These are phyloP conservation scores for Zymoseptoria passerinii DNA, from an alignment of 2,329 filamentous ascomycete species.

Conservation along the genomic window DNA sequence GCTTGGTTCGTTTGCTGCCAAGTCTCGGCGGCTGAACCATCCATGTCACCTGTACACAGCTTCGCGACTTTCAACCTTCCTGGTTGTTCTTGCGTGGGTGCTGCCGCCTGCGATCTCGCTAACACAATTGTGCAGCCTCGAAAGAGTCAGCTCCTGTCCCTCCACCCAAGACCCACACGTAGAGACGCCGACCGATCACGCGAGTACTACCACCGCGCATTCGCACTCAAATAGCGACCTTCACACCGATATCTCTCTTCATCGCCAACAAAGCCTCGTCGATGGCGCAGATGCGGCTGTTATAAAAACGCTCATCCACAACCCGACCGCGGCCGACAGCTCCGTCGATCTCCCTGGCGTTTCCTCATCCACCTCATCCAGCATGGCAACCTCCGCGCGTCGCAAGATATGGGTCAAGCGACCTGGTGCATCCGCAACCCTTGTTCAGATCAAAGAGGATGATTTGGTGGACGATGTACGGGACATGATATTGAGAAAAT, in stretches of 20 bases:
- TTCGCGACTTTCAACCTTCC: not conserved
- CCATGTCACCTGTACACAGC: not conserved
- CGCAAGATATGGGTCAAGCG: slow-evolving; percentile 95
- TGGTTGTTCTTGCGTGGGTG: not conserved
- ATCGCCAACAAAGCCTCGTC: slow-evolving; percentile 34
- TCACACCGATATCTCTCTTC: slow-evolving; percentile 14
- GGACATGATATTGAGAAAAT: slow-evolving; percentile 86
- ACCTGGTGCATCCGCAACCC: slow-evolving; percentile 73
- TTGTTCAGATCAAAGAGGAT: slow-evolving; percentile 76
- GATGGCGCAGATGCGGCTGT: slow-evolving; percentile 33
- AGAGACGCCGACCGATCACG: not conserved
- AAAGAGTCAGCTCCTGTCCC: not conserved
- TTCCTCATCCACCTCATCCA: slow-evolving; percentile 13
- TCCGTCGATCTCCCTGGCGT: slow-evolving; percentile 2
- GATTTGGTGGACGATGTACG: slow-evolving; percentile 92
- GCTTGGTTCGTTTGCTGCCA: not conserved
- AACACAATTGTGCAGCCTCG: not conserved
- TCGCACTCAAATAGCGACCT: not conserved
- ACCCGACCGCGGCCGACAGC: slow-evolving; percentile 27
- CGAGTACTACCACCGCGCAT: not conserved
- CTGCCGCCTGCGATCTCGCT: not conserved
- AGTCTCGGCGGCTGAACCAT: not conserved
- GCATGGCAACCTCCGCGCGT: slow-evolving; percentile 35
- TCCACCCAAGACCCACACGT: not conserved
- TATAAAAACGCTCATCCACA: slow-evolving; percentile 47